These are phyloP conservation scores for Pythium inflatum DNA, from an alignment of 352 stramenopile genomes.

Conservation along the genomic window DNA sequence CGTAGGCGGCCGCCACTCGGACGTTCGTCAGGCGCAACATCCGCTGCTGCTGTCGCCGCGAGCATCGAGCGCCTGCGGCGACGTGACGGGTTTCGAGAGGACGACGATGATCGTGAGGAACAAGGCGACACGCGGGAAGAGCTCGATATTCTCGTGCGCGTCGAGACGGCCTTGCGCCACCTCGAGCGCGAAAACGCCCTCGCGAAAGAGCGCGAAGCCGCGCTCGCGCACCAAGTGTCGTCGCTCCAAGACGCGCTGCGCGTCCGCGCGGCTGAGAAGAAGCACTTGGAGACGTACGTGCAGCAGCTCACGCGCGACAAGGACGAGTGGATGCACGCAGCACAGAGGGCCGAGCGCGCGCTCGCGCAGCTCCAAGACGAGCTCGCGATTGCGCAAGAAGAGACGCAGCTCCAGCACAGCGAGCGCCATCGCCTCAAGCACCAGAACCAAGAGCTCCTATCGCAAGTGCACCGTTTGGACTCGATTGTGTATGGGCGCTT, in stretches of 20 bases:
- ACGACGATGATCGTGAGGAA: constrained; percentile 9
- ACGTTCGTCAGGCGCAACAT: neutral
- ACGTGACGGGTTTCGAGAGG: constrained; percentile 5
- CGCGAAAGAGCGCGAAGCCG: constrained; percentile 49
- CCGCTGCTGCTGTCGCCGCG: constrained; percentile 21
- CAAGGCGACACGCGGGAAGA: constrained; percentile 40
- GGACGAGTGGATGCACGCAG: constrained; percentile 61
- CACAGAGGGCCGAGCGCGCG: constrained; percentile 48
- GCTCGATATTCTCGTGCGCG: constrained; percentile 71
- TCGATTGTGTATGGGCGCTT: constrained; percentile 79
- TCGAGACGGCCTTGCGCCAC: constrained; percentile 69
- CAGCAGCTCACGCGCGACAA: constrained; percentile 47
- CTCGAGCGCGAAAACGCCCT: constrained; percentile 72
- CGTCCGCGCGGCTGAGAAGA: constrained; percentile 55
- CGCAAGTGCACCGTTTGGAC: constrained; percentile 76
- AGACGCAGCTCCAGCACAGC: constrained; percentile 61
- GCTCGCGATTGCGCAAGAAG: constrained; percentile 61
- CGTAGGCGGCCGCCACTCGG: neutral
- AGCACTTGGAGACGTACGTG: constrained; percentile 55
- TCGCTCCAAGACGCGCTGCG: constrained; percentile 56
- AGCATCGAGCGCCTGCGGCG: constrained; percentile 31
- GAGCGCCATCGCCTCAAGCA: constrained; percentile 64
- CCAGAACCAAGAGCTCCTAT: constrained; percentile 73
- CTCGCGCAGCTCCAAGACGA: constrained; percentile 64
- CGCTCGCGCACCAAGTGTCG: constrained; percentile 60